These are phyloP conservation scores for Lyophyllum shimeji DNA, from an alignment of 768 basidiomycete genomes.

Conservation along the genomic window DNA sequence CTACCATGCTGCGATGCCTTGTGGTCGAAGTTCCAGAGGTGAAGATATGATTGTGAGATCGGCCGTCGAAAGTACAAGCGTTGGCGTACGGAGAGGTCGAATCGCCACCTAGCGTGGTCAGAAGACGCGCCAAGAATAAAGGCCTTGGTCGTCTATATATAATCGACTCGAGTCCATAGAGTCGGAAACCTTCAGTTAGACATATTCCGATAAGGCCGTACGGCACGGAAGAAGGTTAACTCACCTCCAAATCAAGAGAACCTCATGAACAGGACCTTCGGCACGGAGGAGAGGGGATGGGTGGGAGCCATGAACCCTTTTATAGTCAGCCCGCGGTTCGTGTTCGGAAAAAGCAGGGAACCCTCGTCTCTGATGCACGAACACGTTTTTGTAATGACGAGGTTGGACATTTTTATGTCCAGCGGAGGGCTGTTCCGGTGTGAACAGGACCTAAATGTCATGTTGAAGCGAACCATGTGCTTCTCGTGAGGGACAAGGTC, in stretches of 20 bases:
- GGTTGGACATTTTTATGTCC: background rate
- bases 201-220: background rate
- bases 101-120: background rate
- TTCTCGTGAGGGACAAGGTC: background rate
- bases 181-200: background rate
- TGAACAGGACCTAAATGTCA: background rate
- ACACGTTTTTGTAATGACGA: background rate
- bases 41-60: conserved; percentile 7
- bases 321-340: conserved; percentile 6
- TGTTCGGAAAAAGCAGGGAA: conserved; percentile 9
- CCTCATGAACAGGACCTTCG: background rate
- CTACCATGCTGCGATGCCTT: conserved; percentile 1
- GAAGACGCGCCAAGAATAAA: conserved; percentile 2
- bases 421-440: background rate
- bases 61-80: background rate
- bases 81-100: background rate
- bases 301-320: conserved; percentile 7
- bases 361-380: background rate
- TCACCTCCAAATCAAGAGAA: background rate
- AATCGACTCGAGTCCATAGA: background rate
- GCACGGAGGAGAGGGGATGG: background rate
- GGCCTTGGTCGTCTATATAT: background rate
- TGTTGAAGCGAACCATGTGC: background rate
- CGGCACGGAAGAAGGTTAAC: background rate
- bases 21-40: background rate